Conservation (phyloP, 1,139 yeast species). For the Groenewaldozyma sp. region DNA sequence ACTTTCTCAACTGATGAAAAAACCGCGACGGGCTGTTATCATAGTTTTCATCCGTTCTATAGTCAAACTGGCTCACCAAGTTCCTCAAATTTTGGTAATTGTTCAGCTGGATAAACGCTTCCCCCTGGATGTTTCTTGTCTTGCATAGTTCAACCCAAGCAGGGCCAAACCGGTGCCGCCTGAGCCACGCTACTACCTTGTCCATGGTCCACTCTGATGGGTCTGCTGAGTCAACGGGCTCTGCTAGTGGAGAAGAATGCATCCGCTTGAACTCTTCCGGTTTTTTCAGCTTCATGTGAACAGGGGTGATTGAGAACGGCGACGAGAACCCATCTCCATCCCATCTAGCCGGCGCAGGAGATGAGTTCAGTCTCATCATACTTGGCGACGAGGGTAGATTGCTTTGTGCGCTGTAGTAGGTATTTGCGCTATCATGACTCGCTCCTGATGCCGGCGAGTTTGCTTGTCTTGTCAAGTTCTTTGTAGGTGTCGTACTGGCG, state of each 20-base stretch:
- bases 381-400: neutral
- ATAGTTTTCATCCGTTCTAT: slow-evolving; percentile 32
- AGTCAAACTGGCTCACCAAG: slow-evolving; percentile 25
- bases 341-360: neutral
- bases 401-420: slow-evolving; percentile 6
- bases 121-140: slow-evolving; percentile 51
- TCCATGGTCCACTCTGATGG: slow-evolving; percentile 58
- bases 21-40: slow-evolving; percentile 46
- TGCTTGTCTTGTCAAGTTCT: too few relatives aligned
- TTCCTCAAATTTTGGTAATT: slow-evolving; percentile 51
- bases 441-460: slow-evolving; percentile 6
- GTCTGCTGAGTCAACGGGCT: too few relatives aligned
- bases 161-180: slow-evolving; percentile 53
- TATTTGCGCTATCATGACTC: slow-evolving; percentile 3
- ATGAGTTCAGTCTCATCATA: neutral
- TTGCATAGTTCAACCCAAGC: slow-evolving; percentile 63
- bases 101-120: slow-evolving; percentile 54
- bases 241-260: too few relatives aligned
- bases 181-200: slow-evolving; percentile 62
- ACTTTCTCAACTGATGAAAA: slow-evolving; percentile 43
- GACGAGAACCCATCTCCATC: slow-evolving; percentile 5
- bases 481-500: neutral
- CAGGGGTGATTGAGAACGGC: slow-evolving; percentile 12
- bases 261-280: too few relatives aligned
- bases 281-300: slow-evolving; percentile 10